phyloP scores from a whole-genome alignment of 805 yeast genomes.

The Ogataea ganodermae region DNA sequence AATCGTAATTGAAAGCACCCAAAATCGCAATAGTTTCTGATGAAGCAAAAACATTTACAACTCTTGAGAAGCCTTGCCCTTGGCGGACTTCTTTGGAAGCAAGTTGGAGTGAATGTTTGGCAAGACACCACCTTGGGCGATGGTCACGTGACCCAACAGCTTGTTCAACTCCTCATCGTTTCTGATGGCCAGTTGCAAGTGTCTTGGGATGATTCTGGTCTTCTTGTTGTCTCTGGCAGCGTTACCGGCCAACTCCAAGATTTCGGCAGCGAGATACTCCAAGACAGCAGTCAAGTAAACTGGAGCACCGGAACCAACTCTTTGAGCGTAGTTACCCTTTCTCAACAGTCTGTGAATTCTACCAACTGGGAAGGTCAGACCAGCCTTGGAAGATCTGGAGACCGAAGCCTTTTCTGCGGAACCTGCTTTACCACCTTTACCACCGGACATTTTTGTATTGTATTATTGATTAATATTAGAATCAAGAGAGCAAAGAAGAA shows the following conservation, averaged over 20 bases:
- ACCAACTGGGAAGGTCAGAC: slow-evolving; percentile 99
- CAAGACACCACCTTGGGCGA: slow-evolving; percentile 99
- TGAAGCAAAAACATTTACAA: slow-evolving; percentile 38
- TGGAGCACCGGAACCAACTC: slow-evolving; percentile 99
- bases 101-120: slow-evolving; percentile 95
- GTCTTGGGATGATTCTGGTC: slow-evolving; percentile 98
- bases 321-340: slow-evolving; percentile 97
- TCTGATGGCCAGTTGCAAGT: slow-evolving; percentile 97
- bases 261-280: slow-evolving; percentile 97
- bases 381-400: slow-evolving; percentile 98
- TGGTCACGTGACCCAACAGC: slow-evolving; percentile 87
- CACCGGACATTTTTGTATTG: slow-evolving; percentile 53
- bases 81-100: slow-evolving; percentile 63
- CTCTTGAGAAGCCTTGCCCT: slow-evolving; percentile 60
- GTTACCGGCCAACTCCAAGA: slow-evolving; percentile 96
- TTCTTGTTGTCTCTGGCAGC: slow-evolving; percentile 99
- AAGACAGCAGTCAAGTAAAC: slow-evolving; percentile 95
- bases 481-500: slow-evolving; percentile 12
- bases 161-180: slow-evolving; percentile 98
- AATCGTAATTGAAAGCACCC: slow-evolving; percentile 11
- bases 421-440: slow-evolving; percentile 93
- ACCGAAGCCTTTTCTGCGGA: slow-evolving; percentile 93
- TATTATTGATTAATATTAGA: not conserved
- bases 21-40: slow-evolving; percentile 8
- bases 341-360: slow-evolving; percentile 96